These are phyloP conservation scores for Penicillium subrubescens DNA, from an alignment of 495 filamentous ascomycete species.

Conservation along the genomic window DNA sequence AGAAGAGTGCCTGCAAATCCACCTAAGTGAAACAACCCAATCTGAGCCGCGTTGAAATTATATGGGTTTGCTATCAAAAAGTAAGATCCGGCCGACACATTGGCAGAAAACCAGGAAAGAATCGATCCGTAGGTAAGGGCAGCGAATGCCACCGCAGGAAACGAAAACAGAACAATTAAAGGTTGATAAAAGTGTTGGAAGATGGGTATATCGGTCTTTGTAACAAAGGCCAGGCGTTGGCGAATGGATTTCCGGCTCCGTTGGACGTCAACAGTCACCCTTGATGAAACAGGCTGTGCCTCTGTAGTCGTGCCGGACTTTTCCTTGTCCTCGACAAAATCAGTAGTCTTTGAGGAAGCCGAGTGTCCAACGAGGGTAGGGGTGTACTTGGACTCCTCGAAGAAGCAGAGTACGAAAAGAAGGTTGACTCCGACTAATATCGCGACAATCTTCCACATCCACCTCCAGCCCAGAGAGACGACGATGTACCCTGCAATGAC, in stretches of 20 bases:
- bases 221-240: conserved; percentile 13
- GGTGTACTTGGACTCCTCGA: conserved; percentile 41
- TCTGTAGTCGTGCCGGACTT: not conserved
- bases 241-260: conserved; percentile 11
- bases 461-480: conserved; percentile 38
- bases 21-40: conserved; percentile 35
- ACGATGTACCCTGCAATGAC: conserved; percentile 44
- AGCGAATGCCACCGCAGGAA: conserved; percentile 13
- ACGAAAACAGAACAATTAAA: conserved; percentile 11
- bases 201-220: conserved; percentile 16
- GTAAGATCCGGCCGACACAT: not conserved
- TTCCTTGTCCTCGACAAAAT: not conserved
- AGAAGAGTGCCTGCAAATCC: conserved; percentile 30
- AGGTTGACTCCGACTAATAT: conserved; percentile 39
- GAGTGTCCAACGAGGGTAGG: conserved; percentile 3
- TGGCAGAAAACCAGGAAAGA: conserved; percentile 13
- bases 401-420: conserved; percentile 35
- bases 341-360: not conserved
- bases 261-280: not conserved
- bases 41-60: conserved; percentile 29
- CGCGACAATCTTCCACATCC: conserved; percentile 47
- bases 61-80: conserved; percentile 29
- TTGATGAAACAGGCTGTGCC: not conserved
- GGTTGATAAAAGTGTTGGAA: conserved; percentile 13
- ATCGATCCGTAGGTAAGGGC: conserved; percentile 11